Base-by-base conservation (phyloP, 1,284 basidiomycete species). In the Papiliotrema flavescens region DNA sequence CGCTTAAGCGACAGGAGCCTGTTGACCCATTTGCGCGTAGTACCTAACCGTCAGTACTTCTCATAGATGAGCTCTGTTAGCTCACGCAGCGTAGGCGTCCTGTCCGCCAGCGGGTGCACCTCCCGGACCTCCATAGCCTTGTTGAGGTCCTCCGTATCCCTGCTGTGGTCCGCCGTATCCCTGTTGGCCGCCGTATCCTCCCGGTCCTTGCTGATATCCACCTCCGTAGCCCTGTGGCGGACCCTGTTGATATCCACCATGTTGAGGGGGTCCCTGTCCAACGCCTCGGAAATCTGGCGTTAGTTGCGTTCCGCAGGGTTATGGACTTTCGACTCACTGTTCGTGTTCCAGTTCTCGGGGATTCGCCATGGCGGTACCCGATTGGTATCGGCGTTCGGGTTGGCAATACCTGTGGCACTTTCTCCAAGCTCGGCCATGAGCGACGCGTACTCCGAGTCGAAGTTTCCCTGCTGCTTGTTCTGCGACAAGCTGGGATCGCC, bases 391-490 rank as follows among this genome's bases (percentile, higher is more conserved):
- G 81, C 80, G 42, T 68, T 68, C 11, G 57, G 56, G 19, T 80
- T 72, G 41, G 81, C 82, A 56, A 81, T 57, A 15, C 56, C 47
- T 9, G 49, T 48, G n/a, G 55, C 61, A 41, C 61, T 59, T 44
- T 99, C 96, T 54, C 96, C 96, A 35, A 99, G 82, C 78, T 99
- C 96, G 39, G 91, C 94, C 95, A 99, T 96, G 62, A 99, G 80
- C 65, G 84, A 92, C 26, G 92, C 90, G 67, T 98, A 98, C 79
- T 99, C 96, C 17, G 91, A 94, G 76, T 99, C 95, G 78, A 98
- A 97, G 44, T 65, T 71, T 51, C 67, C 70, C 47, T 67, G 69
- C 57, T 61, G 69, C 57, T 61, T 71, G 62, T 67, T 80, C 68
- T 68, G 81, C 73, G 65, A 72, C 48, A 70, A 63, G 36, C 69